phyloP scores from a whole-genome alignment of 768 basidiomycete genomes.

The Amanita muscaria region DNA sequence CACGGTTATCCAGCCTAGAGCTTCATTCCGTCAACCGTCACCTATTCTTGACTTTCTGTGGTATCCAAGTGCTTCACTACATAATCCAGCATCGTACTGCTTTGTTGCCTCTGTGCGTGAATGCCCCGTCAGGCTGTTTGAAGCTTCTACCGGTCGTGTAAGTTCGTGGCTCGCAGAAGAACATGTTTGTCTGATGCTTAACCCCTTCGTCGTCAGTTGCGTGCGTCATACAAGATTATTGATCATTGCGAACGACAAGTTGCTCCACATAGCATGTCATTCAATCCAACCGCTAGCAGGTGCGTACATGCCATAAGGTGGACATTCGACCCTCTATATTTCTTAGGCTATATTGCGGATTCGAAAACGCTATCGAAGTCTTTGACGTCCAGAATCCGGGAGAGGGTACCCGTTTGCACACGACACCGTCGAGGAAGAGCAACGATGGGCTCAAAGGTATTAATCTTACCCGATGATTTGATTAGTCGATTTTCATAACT shows the following conservation, averaged over 20 bases:
- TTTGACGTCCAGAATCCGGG: conserved; percentile 74
- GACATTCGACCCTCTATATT: background rate
- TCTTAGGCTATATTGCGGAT: conserved; percentile 85
- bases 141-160: conserved; percentile 72
- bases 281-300: conserved; percentile 63
- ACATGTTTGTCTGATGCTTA: background rate
- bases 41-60: conserved; percentile 75
- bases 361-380: conserved; percentile 77
- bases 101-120: conserved; percentile 81
- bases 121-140: conserved; percentile 76
- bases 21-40: conserved; percentile 44
- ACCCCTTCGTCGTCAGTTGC: conserved; percentile 41
- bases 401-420: conserved; percentile 59
- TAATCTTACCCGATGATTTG: conserved; percentile 1
- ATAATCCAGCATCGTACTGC: conserved; percentile 61
- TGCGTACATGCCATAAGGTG: conserved; percentile 23
- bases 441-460: conserved; percentile 83
- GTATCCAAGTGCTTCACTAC: conserved; percentile 69
- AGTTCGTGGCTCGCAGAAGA: conserved; percentile 12
- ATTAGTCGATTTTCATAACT: conserved; percentile 1
- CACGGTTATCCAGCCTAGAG: conserved; percentile 10
- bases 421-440: conserved; percentile 66
- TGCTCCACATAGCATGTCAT: conserved; percentile 78
- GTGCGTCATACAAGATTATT: conserved; percentile 87
- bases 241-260: conserved; percentile 91